Percentiles rank a stretch among this genome's conserved stretches.
Conservation (phyloP, 148 eudicot species). For the Camellia sinensis region DNA sequence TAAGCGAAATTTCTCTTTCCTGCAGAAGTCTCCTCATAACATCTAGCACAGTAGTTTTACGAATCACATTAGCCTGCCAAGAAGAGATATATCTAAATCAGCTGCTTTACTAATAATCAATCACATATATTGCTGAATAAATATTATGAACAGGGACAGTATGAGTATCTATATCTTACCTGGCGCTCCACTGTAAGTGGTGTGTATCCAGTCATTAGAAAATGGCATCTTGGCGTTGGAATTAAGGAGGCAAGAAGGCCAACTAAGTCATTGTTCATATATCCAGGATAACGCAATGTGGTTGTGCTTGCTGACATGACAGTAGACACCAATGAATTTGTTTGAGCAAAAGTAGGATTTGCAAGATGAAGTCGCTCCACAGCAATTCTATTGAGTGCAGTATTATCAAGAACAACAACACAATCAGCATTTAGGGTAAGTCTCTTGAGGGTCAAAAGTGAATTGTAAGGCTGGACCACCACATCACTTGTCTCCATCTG, state of each 20-base stretch:
- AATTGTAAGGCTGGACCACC: conserved; percentile 97
- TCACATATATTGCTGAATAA: background rate
- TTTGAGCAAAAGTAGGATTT: conserved; percentile 90
- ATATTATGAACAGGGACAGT: background rate
- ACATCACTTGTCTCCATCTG: conserved; percentile 94
- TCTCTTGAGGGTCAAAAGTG: conserved; percentile 88
- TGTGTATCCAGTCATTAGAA: conserved; percentile 99
- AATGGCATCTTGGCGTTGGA: conserved; percentile 99
- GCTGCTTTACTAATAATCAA: background rate
- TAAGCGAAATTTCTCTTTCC: conserved; percentile 41
- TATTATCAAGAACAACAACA: conserved; percentile 96
- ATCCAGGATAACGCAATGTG: conserved; percentile 93
- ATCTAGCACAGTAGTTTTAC: conserved; percentile 90
- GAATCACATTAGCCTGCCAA: conserved; percentile 89
- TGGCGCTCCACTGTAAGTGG: conserved; percentile 98
- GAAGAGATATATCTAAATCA: conserved; percentile 11
- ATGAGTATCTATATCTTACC: conserved; percentile 34
- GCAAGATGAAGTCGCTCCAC: conserved; percentile 90
- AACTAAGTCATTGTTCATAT: conserved; percentile 98
- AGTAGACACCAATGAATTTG: conserved; percentile 91
- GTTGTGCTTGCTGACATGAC: conserved; percentile 99
- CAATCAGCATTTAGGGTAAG: conserved; percentile 95
- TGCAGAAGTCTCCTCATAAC: conserved; percentile 99
- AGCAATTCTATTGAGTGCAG: conserved; percentile 94
- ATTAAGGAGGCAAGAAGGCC: conserved; percentile 99